A percentile compares a stretch with the other conserved stretches of the same genome.
phyloP scores from a whole-genome alignment of 1,139 yeast genomes.

The Zygosaccharomyces sapae region DNA sequence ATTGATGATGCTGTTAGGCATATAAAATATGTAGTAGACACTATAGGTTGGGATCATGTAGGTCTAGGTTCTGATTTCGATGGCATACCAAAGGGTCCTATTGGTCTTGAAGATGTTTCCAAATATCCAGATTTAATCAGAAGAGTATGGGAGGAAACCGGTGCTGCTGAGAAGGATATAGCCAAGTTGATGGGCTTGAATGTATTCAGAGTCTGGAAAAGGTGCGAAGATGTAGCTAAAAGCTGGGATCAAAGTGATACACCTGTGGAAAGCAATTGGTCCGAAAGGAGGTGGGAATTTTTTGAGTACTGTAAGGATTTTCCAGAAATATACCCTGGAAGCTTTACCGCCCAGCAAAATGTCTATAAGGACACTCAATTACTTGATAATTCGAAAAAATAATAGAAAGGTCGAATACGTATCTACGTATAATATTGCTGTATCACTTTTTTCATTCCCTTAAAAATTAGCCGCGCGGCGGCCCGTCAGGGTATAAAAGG shows the following conservation, averaged over 20 bases:
- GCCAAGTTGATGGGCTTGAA: constrained; percentile 47
- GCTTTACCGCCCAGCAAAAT: constrained; percentile 17
- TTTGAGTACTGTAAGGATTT: constrained; percentile 36
- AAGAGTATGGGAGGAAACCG: constrained; percentile 40
- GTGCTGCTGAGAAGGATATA: constrained; percentile 44
- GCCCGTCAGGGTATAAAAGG: neutral
- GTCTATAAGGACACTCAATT: constrained; percentile 3
- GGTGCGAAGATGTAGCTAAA: constrained; percentile 40
- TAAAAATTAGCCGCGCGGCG: constrained; percentile 1
- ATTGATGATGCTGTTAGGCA: constrained; percentile 52
- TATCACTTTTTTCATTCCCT: neutral
- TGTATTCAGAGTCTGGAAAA: constrained; percentile 48
- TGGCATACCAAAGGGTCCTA: constrained; percentile 48
- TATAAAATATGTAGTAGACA: constrained; percentile 41
- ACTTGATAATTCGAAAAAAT: constrained; percentile 3
- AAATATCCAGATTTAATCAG: constrained; percentile 49
- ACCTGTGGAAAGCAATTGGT: constrained; percentile 44
- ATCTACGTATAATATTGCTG: neutral
- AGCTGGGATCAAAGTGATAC: constrained; percentile 21
- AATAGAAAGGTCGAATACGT: neutral
- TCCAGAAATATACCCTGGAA: constrained; percentile 43
- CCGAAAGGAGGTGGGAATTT: constrained; percentile 42
- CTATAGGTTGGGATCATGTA: constrained; percentile 53
- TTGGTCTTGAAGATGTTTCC: constrained; percentile 50
- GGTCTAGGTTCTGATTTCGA: constrained; percentile 55